Percentiles rank a stretch among this genome's conserved stretches.
Evolutionary conservation across 805 yeast species (phyloP).

Genomic region (Tetrapisispora phaffii): DNA sequence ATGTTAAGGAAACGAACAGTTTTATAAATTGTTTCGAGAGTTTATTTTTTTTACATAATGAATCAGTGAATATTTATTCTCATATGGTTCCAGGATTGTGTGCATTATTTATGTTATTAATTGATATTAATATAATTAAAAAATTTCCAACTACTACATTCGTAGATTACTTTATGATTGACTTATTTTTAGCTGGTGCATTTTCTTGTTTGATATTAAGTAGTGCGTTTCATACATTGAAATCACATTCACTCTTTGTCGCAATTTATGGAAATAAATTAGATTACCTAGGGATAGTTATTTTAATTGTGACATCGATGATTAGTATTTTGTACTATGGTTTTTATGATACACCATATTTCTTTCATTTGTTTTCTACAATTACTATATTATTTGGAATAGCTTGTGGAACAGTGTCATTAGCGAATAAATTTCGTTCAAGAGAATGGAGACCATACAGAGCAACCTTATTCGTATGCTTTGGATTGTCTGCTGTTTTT

Average conservation of each 20-base stretch:
- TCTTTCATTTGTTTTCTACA: slow-evolving; percentile 32
- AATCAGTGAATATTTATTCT: slow-evolving; percentile 60
- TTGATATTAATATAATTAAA: slow-evolving; percentile 27
- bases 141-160: slow-evolving; percentile 34
- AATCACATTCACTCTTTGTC: slow-evolving; percentile 50
- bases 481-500: slow-evolving; percentile 68
- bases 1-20: slow-evolving; percentile 43
- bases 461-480: slow-evolving; percentile 66
- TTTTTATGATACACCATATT: slow-evolving; percentile 35
- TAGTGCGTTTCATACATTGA: slow-evolving; percentile 55
- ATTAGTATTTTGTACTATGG: slow-evolving; percentile 41
- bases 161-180: slow-evolving; percentile 31
- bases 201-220: slow-evolving; percentile 52
- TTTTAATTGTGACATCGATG: slow-evolving; percentile 55
- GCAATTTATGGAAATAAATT: slow-evolving; percentile 55
- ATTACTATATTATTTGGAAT: slow-evolving; percentile 48
- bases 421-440: slow-evolving; percentile 57
- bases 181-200: slow-evolving; percentile 41
- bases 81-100: slow-evolving; percentile 41
- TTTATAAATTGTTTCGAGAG: slow-evolving; percentile 22
- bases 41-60: slow-evolving; percentile 55
- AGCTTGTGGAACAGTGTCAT: slow-evolving; percentile 52
- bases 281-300: slow-evolving; percentile 67
- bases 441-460: slow-evolving; percentile 66
- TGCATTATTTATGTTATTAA: slow-evolving; percentile 15